These are phyloP conservation scores for Colletotrichum lindemuthianum DNA, from an alignment of 2,329 filamentous ascomycete genomes.

Conservation along the genomic window DNA sequence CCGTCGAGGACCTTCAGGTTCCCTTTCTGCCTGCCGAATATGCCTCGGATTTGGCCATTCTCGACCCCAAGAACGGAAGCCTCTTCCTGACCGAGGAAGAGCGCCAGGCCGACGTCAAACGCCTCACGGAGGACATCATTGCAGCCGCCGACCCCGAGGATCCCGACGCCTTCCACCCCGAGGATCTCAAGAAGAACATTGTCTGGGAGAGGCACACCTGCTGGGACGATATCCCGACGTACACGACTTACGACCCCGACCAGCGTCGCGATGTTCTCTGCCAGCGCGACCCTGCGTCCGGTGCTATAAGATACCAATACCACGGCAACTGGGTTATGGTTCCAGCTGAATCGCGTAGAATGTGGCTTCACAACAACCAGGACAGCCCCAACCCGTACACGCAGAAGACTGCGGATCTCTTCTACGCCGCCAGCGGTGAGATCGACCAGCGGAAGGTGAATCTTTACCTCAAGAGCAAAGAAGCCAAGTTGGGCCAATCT, in stretches of 20 bases:
- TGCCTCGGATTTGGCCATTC: background rate
- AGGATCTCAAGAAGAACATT: constrained; percentile 19
- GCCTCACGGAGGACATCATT: background rate
- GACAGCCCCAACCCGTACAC: constrained; percentile 22
- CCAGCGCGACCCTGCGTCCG: constrained; percentile 22
- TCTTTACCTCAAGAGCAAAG: constrained; percentile 38
- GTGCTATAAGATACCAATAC: constrained; percentile 21
- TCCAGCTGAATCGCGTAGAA: constrained; percentile 14
- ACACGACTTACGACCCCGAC: constrained; percentile 21
- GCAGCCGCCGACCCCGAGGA: constrained; percentile 15
- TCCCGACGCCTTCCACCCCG: background rate
- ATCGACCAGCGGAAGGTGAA: constrained; percentile 41
- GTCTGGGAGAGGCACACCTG: constrained; percentile 24
- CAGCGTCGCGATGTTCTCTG: constrained; percentile 19
- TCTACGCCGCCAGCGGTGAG: constrained; percentile 36
- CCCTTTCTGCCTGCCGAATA: constrained; percentile 10
- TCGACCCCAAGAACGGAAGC: constrained; percentile 7
- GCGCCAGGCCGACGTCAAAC: background rate
- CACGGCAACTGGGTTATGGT: constrained; percentile 21
- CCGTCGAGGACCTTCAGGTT: constrained; percentile 3
- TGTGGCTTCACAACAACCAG: constrained; percentile 34
- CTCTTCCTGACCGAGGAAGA: constrained; percentile 15
- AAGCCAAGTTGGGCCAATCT: background rate
- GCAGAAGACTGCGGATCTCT: constrained; percentile 34
- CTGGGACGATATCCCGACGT: constrained; percentile 17